Base-by-base conservation (phyloP, 768 basidiomycete genomes). In the Rhizopogon vulgaris region DNA sequence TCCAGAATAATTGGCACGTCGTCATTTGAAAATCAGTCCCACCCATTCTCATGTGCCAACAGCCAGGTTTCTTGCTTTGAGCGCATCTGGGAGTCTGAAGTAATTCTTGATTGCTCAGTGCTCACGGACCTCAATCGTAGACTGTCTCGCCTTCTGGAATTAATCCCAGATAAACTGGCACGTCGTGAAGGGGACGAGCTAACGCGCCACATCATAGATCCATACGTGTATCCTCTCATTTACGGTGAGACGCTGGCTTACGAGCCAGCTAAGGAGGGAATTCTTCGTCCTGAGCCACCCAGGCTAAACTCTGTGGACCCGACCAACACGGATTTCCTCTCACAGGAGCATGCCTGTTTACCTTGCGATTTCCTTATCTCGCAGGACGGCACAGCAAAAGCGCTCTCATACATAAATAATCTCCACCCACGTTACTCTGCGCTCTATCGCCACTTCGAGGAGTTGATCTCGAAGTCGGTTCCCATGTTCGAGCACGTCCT, bases 21-120 rank as follows among this genome's bases (percentile, higher is more conserved):
- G 37, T n/a, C 32, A 22, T 38, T 24, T 38, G 48, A 28, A 11
- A 11, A 9, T 50, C n/a, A 28, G 7, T 11, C 22, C 18, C n/a
- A 8, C 4, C 14, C 7, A 30, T 40, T 48, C 24, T 49, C 17
- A 48, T 22, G 36, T 14, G 18, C 22, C 11, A 22, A 17, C 41
- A 81, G 79, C 56, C 71, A 79, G 59, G 71, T 78, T 6, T 79
- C 79, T n/a, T 78, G 75, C 56, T 80, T 78, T 54, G 78, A 79
- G 45, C 73, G 79, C 17, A 76, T 81, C 18, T 81, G 78, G 78
- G 73, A 79, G 56, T 71, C 72, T 0, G 60, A 65, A 32, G 28
- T 46, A 32, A 49, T 71, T 32, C 42, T 73, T 24, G 57, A 61
- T 40, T 10, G 51, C 12, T 3, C 40, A 15, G 46, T 47, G 27